These are phyloP conservation scores for Lathyrus aphaca DNA, from an alignment of 306 rosid genomes.

Conservation along the genomic window DNA sequence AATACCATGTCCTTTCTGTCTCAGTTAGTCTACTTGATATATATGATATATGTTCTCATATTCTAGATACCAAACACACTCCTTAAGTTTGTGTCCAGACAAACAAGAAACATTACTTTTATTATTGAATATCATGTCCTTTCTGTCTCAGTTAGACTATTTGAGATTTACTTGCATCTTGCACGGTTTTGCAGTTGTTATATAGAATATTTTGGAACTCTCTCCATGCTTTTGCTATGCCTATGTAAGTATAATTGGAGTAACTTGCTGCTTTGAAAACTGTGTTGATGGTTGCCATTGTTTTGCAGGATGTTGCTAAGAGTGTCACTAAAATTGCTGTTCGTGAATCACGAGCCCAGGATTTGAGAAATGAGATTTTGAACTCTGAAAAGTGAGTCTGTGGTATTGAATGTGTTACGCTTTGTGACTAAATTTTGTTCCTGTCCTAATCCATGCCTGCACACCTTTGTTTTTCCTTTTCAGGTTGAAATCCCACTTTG, in stretches of 20 bases:
- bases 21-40: too few species aligned
- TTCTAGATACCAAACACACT: background rate
- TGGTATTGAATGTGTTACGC: background rate
- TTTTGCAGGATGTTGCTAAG: conserved; percentile 77
- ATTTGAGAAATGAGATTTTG: conserved; percentile 90
- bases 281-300: conserved; percentile 19
- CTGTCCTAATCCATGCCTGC: conserved; percentile 34
- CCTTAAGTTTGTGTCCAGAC: background rate
- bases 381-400: conserved; percentile 87
- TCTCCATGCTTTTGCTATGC: conserved; percentile 8
- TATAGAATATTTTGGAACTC: conserved; percentile 27
- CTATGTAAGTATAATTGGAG: conserved; percentile 13
- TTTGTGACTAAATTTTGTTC: conserved; percentile 6
- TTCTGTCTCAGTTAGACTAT: background rate
- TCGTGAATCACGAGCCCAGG: conserved; percentile 86
- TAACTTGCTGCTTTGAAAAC: conserved; percentile 32
- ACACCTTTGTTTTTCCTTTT: conserved; percentile 34
- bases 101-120: background rate
- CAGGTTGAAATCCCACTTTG: conserved; percentile 82
- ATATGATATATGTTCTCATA: background rate
- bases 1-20: background rate
- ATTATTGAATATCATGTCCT: conserved; percentile 21
- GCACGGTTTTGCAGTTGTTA: conserved; percentile 5
- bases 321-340: conserved; percentile 88
- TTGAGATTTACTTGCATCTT: conserved; percentile 20